Base-by-base conservation (phyloP, 2,329 filamentous ascomycete species). In the Colletotrichum ledebouriae region DNA sequence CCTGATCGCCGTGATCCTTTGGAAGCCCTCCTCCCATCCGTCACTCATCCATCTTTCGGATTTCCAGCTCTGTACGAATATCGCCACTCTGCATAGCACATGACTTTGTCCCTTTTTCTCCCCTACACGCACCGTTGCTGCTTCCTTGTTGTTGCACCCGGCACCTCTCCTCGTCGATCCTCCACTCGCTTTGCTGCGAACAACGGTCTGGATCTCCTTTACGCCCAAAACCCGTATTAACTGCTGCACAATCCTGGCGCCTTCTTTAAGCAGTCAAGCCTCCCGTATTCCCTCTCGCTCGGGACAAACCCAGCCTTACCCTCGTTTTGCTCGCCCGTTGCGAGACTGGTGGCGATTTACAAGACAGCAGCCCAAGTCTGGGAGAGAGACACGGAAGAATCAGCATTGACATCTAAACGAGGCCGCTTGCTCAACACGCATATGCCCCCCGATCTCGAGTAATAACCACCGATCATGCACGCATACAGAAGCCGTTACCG, bases 231-330 rank as follows among this genome's bases (percentile, higher is more conserved):
- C 22, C 65, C 65, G 60, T 44, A 50, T 59, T 65, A 53, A 44
- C 34, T 59, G 47, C 61, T 68, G 65, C 61, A 68, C 61, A 65
- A 55, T 47, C 65, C 29, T 56, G 61, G 41, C 58, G 22, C 29
- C 61, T 65, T 68, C 65, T 65, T 68, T 44, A 68, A 68, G 61
- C 65, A 68, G 65, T 25, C 65, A 68, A 56, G 55, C 65, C 50
- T 33, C 55, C 61, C 55, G 41, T 59, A 29, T 56, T 49, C 47
- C 55, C 55, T 65, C 42, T 59, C 55, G 47, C 25, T 65, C 52
- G 52, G 59, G 39, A 53, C 42, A 39, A 33, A 37, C 50, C 29
- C 42, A 46, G 60, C 22, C 42, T 57, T 44, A 44, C 39, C 41
- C 53, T 67, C 55, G 61, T 59, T 59, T 50, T 56, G 39, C 41